phyloP scores from a whole-genome alignment of 148 eudicot genomes.

The Rhododendron griersonianum region DNA sequence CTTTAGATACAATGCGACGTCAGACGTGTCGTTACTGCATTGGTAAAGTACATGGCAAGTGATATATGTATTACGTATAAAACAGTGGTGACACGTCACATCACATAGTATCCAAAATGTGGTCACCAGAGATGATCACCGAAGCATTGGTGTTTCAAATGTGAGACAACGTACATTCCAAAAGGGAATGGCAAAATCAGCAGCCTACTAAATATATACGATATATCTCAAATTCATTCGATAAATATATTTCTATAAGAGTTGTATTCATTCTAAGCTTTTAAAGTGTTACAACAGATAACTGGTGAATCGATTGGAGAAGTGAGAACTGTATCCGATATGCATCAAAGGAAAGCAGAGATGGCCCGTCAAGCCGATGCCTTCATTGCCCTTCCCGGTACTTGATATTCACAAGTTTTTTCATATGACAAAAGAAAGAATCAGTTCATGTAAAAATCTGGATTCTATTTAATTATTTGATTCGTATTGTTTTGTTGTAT shows the following conservation, averaged over 20 bases:
- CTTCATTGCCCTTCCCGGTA: slow-evolving; percentile 92
- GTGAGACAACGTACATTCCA: too few species aligned
- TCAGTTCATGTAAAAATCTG: background rate
- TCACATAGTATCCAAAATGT: too few species aligned
- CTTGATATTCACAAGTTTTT: background rate
- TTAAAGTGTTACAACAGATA: slow-evolving; percentile 35
- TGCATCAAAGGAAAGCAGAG: slow-evolving; percentile 98
- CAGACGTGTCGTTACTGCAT: too few species aligned
- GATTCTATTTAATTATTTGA: background rate
- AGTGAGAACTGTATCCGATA: slow-evolving; percentile 74
- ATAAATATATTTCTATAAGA: background rate
- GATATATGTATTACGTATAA: too few species aligned
- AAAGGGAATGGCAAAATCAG: too few species aligned
- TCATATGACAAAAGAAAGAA: background rate
- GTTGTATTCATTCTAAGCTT: background rate
- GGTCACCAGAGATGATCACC: too few species aligned
- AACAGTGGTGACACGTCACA: too few species aligned
- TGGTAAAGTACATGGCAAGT: too few species aligned
- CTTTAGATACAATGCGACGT: too few species aligned
- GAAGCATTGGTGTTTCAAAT: too few species aligned
- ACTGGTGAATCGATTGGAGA: slow-evolving; percentile 85
- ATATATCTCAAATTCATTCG: background rate
- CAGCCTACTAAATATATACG: background rate
- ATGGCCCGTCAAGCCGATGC: slow-evolving; percentile 99
- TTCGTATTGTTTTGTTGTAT: background rate